Conservation (phyloP, 1,284 basidiomycete species). For the Ganoderma meredithae region DNA sequence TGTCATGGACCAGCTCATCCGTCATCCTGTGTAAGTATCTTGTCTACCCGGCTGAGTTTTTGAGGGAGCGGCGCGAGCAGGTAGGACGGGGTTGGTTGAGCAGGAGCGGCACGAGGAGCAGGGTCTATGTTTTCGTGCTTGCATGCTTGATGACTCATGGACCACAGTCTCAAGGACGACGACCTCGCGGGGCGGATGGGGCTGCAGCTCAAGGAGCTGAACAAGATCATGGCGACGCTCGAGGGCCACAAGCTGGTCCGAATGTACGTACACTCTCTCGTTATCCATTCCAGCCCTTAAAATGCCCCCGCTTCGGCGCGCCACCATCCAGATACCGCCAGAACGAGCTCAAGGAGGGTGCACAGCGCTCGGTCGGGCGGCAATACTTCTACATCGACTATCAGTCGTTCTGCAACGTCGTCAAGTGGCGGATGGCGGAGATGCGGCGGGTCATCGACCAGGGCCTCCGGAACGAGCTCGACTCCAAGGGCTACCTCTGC, state of each 20-base stretch:
- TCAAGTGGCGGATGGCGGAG: conserved; percentile 97
- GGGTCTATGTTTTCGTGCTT: neutral
- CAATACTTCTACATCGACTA: conserved; percentile 98
- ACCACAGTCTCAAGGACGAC: conserved; percentile 85
- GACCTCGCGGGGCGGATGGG: conserved; percentile 90
- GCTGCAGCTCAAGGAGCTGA: conserved; percentile 91
- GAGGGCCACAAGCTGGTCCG: conserved; percentile 86
- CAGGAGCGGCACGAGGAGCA: conserved; percentile 9
- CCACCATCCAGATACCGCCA: conserved; percentile 70
- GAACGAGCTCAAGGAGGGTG: conserved; percentile 86
- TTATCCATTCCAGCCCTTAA: neutral
- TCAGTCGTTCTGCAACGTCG: conserved; percentile 94
- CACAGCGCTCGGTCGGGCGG: conserved; percentile 79
- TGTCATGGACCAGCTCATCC: conserved; percentile 91
- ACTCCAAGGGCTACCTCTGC: conserved; percentile 96
- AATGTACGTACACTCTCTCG: conserved; percentile 61
- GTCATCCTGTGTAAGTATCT: conserved; percentile 87
- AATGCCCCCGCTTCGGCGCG: neutral
- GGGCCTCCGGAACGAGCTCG: conserved; percentile 90
- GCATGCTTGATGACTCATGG: conserved; percentile 26
- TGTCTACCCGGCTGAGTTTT: conserved; percentile 7
- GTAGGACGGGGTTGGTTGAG: neutral
- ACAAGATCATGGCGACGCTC: conserved; percentile 90
- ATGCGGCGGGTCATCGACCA: conserved; percentile 93
- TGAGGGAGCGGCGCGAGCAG: neutral